Base-by-base conservation (phyloP, 108 stramenopile genomes). In the Conticribra guillardii region DNA sequence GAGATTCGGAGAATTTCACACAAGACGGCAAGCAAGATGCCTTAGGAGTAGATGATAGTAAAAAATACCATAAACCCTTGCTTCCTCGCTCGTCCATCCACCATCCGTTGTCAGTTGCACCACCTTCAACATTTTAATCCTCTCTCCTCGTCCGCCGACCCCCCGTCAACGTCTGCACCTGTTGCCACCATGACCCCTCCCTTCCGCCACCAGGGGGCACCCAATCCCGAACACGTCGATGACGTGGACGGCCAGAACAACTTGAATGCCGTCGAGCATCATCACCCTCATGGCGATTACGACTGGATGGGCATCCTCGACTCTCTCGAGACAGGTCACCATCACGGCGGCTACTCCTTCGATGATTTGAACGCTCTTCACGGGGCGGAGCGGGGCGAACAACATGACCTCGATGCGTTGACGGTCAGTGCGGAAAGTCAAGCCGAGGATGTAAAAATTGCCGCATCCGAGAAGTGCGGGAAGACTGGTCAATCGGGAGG, bases 221-320 rank as follows among this genome's bases (percentile, higher is more conserved):
- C 21, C 50, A 15, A 4, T 22, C n/a, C 16, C 17, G 21, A 51
- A 5, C 21, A 51, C n/a, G n/a, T n/a, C 8, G 5, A 51, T 22
- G n/a, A 18, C 5, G 21, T n/a, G 21, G n/a, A 4, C n/a, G n/a
- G 4, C 50, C 17, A 51, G 4, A 18, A 21, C 5, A 21, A 18
- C 16, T 4, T 4, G 19, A 4, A n/a, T n/a, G 54, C 29, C 45
- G 46, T 22, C 41, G 22, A 54, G 54, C 21, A 47, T 9, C 54
- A 67, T 21, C 55, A 44, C 24, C 55, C 66, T 17, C 53, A 67
- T 54, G 54, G 37, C 26, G 66, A 67, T 16, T 67, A 67, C 41
- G 66, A 67, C 44, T 67, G 66, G 66, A 45, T 67, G 54, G 66
- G 66, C 8, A 34, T 55, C 45, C 31, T 67, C 3, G 66, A 51